Percentiles rank a stretch among this genome's conserved stretches.
phyloP scores from a whole-genome alignment of 768 basidiomycete genomes.

The Pholiota microspora region DNA sequence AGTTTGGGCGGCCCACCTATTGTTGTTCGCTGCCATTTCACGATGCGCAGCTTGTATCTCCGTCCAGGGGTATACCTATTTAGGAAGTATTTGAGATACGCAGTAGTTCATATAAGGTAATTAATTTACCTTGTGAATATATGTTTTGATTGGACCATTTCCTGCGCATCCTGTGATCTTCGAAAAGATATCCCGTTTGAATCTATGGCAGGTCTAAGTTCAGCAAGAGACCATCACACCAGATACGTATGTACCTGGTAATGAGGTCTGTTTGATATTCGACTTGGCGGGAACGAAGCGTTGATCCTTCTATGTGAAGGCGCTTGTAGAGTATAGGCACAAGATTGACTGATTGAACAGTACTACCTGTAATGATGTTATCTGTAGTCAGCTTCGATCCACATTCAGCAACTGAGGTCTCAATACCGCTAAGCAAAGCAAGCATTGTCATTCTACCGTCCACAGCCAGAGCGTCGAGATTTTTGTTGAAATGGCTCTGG shows the following conservation, averaged over 20 bases:
- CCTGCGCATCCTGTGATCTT: slow-evolving; percentile 59
- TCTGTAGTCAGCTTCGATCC: slow-evolving; percentile 9
- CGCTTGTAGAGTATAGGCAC: slow-evolving; percentile 77
- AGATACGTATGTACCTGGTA: slow-evolving; percentile 37
- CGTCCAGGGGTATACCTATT: slow-evolving; percentile 75
- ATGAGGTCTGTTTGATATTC: slow-evolving; percentile 78
- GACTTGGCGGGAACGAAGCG: slow-evolving; percentile 70
- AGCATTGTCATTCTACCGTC: slow-evolving; percentile 78
- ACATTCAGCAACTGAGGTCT: neutral
- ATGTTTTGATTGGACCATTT: slow-evolving; percentile 61
- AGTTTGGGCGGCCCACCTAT: slow-evolving; percentile 31
- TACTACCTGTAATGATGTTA: slow-evolving; percentile 38
- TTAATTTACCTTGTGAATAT: slow-evolving; percentile 69
- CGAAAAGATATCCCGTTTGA: slow-evolving; percentile 51
- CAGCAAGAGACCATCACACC: neutral
- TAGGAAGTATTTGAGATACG: neutral
- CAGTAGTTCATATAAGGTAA: slow-evolving; percentile 4
- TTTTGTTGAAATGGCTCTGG: slow-evolving; percentile 68
- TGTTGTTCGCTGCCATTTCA: slow-evolving; percentile 78
- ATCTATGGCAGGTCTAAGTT: slow-evolving; percentile 31
- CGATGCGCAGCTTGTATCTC: slow-evolving; percentile 77
- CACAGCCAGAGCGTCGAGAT: slow-evolving; percentile 63
- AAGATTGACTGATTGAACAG: slow-evolving; percentile 54
- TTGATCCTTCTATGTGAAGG: slow-evolving; percentile 85
- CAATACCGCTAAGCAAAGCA: slow-evolving; percentile 60